Evolutionary conservation across 768 basidiomycete species (phyloP).

Genomic region (Lactarius indigo): DNA sequence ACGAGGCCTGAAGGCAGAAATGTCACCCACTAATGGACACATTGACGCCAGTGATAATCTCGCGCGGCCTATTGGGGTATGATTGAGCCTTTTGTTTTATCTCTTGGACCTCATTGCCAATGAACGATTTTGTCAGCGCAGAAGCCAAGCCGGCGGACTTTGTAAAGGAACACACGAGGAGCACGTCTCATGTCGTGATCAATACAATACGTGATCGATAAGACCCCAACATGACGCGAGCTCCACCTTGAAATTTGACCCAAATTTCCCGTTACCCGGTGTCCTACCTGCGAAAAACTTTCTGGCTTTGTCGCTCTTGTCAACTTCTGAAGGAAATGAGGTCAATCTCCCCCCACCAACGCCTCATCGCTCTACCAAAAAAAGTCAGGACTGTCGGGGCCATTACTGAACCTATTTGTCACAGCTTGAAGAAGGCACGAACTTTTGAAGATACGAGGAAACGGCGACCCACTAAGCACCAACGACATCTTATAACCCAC

Average conservation of each 20-base stretch:
- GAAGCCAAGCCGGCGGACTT: background rate
- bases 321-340: background rate
- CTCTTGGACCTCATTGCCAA: background rate
- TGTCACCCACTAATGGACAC: too few species aligned
- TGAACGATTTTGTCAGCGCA: background rate
- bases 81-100: background rate
- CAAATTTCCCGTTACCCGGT: background rate
- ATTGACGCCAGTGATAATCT: background rate
- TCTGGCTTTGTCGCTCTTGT: background rate
- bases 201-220: background rate
- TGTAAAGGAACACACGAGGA: background rate
- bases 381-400: background rate
- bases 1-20: too few species aligned
- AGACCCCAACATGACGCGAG: background rate
- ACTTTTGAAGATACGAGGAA: background rate
- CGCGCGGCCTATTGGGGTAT: background rate
- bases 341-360: background rate
- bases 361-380: background rate
- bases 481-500: background rate
- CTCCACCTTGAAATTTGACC: too few species aligned
- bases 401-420: background rate
- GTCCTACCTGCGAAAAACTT: background rate
- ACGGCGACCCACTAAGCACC: background rate
- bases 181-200: too few species aligned
- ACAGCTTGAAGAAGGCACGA: background rate